Evolutionary conservation across 1,284 basidiomycete species (phyloP).

Genomic region (Cryptococcus sp.): DNA sequence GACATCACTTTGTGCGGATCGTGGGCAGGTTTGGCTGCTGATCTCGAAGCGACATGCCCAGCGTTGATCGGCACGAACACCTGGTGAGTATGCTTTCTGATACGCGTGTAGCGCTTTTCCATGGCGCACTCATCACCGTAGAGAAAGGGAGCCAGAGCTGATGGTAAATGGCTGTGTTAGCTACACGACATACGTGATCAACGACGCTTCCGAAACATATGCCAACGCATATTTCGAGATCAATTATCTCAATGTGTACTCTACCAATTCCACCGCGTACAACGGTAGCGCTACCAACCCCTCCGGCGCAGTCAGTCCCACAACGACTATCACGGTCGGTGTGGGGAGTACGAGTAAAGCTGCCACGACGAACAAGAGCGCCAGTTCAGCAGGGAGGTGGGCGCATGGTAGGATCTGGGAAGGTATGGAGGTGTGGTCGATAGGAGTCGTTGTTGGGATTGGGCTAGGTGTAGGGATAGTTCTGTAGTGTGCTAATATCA

Average conservation of each 20-base stretch:
- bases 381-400: background rate
- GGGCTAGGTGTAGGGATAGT: background rate
- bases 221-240: slow-evolving; percentile 76
- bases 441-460: slow-evolving; percentile 13
- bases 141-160: no score
- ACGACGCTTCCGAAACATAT: slow-evolving; percentile 60
- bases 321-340: slow-evolving; percentile 13
- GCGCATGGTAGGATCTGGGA: background rate
- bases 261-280: slow-evolving; percentile 10
- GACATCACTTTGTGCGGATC: slow-evolving; percentile 69
- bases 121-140: no score
- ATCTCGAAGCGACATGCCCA: slow-evolving; percentile 66
- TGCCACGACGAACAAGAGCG: background rate
- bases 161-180: slow-evolving; percentile 48
- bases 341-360: background rate
- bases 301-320: slow-evolving; percentile 5
- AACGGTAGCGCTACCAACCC: slow-evolving; percentile 1
- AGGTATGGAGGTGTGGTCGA: background rate
- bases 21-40: slow-evolving; percentile 56
- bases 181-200: slow-evolving; percentile 73
- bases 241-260: slow-evolving; percentile 58
- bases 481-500: background rate
- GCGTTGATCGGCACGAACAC: slow-evolving; percentile 38
- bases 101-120: background rate
- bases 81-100: slow-evolving; percentile 46